A percentile compares a stretch with the other conserved stretches of the same genome.
Evolutionary conservation across 208 protist genomes (phyloP).

Genomic region (Tritrichomonas foetus): DNA sequence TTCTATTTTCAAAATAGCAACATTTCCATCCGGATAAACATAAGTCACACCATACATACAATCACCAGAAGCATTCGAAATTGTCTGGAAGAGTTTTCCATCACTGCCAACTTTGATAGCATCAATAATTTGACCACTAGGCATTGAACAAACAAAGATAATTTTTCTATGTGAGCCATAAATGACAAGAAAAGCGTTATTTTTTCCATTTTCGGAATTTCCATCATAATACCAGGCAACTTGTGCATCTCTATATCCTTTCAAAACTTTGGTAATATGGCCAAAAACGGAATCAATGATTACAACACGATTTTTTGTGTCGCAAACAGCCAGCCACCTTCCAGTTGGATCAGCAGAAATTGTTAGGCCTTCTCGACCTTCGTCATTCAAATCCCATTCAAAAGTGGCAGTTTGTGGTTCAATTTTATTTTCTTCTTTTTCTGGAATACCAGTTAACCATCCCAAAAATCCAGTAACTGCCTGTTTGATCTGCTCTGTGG

Average conservation of each 20-base stretch:
- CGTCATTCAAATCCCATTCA: not conserved
- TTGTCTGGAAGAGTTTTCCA: conserved; percentile 14
- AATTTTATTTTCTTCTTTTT: not conserved
- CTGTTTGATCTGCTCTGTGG: not conserved
- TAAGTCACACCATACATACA: not conserved
- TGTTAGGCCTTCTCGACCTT: not conserved
- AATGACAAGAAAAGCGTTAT: not conserved
- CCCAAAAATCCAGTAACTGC: not conserved
- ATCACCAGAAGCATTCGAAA: not conserved
- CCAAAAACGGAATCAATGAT: not conserved
- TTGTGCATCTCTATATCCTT: conserved; percentile 16
- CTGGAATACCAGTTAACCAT: not conserved
- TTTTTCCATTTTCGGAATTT: not conserved
- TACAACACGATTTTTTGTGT: not conserved
- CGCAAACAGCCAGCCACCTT: not conserved
- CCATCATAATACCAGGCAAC: not conserved
- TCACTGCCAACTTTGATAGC: not conserved
- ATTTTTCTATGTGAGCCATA: not conserved
- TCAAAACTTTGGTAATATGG: not conserved
- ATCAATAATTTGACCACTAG: not conserved
- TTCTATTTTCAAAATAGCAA: not conserved
- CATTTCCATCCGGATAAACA: not conserved
- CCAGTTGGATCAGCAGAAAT: not conserved
- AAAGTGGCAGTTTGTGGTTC: not conserved
- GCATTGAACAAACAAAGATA: not conserved